Percentiles rank a stretch among this genome's conserved stretches.
Conservation (phyloP, 108 stramenopile species). For the Asterionellopsis glacialis region DNA sequence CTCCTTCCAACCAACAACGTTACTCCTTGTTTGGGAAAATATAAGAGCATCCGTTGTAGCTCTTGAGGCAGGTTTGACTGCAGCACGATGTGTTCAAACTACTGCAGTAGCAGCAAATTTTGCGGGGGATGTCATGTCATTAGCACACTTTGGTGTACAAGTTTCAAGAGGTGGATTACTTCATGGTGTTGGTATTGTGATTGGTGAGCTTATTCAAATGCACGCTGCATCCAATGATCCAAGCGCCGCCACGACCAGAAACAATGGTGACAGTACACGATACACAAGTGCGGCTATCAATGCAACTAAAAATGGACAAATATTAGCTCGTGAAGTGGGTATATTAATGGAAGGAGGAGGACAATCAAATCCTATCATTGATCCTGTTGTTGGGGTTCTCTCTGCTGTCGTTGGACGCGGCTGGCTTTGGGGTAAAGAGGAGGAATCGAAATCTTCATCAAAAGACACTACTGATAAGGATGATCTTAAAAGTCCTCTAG, state of each 20-base stretch:
- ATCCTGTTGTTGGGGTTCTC: constrained; percentile 10
- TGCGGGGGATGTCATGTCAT: constrained; percentile 31
- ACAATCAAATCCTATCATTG: constrained; percentile 5
- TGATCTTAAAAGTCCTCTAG: not conserved
- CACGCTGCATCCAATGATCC: constrained; percentile 5
- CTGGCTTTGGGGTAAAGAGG: constrained; percentile 23
- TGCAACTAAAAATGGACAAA: constrained; percentile 21
- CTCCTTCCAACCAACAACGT: constrained; percentile 11
- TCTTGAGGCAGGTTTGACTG: constrained; percentile 35
- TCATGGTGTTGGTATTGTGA: constrained; percentile 23
- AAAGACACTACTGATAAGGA: not conserved
- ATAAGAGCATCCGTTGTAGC: constrained; percentile 27
- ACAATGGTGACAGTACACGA: not conserved
- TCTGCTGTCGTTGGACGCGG: constrained; percentile 13
- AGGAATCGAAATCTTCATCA: not conserved
- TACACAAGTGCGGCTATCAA: constrained; percentile 27
- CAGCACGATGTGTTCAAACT: constrained; percentile 38
- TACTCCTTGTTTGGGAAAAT: constrained; percentile 34
- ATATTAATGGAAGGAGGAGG: constrained; percentile 18
- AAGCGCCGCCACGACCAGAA: not conserved
- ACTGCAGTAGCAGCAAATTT: constrained; percentile 33
- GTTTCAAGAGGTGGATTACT: constrained; percentile 23
- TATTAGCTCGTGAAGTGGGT: constrained; percentile 21
- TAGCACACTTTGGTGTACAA: constrained; percentile 29
- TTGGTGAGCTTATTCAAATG: constrained; percentile 13